phyloP scores from a whole-genome alignment of 805 yeast species.

The Tetrapisispora taiwanensis region DNA sequence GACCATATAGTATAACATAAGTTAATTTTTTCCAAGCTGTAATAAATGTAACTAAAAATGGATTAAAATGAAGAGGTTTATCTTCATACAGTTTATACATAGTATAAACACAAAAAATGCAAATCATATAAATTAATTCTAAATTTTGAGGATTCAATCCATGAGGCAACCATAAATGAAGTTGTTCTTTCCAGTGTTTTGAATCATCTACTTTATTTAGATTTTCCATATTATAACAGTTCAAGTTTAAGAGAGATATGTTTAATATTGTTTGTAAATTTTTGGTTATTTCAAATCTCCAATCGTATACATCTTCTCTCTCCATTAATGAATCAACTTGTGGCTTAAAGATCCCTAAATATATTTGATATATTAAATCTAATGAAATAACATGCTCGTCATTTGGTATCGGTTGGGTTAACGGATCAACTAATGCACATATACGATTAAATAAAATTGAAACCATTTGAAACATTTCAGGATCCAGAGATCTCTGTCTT shows the following conservation, averaged over 20 bases:
- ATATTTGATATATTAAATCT: conserved; percentile 43
- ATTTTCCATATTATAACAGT: conserved; percentile 19
- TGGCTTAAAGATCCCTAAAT: conserved; percentile 34
- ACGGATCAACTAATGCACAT: conserved; percentile 45
- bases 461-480: conserved; percentile 14
- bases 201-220: conserved; percentile 17
- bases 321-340: conserved; percentile 9
- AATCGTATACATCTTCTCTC: conserved; percentile 10
- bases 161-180: conserved; percentile 29
- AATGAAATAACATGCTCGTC: conserved; percentile 45
- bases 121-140: conserved; percentile 37
- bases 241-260: conserved; percentile 15
- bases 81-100: conserved; percentile 36
- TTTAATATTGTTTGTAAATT: conserved; percentile 25
- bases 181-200: conserved; percentile 25
- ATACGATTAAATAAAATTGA: conserved; percentile 21
- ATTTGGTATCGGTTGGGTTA: conserved; percentile 58
- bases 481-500: conserved; percentile 3
- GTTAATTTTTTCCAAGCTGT: conserved; percentile 62
- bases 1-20: conserved; percentile 45
- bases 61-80: conserved; percentile 38
- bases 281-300: conserved; percentile 20
- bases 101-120: conserved; percentile 34
- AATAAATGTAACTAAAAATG: conserved; percentile 48
- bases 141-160: conserved; percentile 33